These are phyloP conservation scores for Arthrobotrys pseudoclavata DNA, from an alignment of 2,329 filamentous ascomycete species.

Conservation along the genomic window DNA sequence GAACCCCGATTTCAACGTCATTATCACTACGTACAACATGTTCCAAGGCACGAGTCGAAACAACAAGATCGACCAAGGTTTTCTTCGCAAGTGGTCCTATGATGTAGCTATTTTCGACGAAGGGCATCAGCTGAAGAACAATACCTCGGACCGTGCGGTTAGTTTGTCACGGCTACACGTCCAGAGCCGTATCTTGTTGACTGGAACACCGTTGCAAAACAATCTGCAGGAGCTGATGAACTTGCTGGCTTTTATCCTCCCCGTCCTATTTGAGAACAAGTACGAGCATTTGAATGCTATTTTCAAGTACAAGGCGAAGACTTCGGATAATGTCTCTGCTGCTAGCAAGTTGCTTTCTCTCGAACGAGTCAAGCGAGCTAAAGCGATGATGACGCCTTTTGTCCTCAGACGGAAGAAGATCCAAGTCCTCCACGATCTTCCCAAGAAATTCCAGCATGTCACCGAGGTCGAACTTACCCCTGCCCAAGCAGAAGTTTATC, in stretches of 20 bases:
- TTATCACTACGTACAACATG: slow-evolving; percentile 80
- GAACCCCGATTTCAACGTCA: slow-evolving; percentile 77
- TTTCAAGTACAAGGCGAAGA: slow-evolving; percentile 91
- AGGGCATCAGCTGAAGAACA: slow-evolving; percentile 92
- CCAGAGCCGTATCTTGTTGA: slow-evolving; percentile 86
- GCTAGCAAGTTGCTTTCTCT: slow-evolving; percentile 87
- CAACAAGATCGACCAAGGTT: slow-evolving; percentile 73
- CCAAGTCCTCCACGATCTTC: slow-evolving; percentile 86
- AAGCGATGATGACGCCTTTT: slow-evolving; percentile 94
- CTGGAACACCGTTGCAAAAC: slow-evolving; percentile 92
- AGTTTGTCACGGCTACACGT: slow-evolving; percentile 82
- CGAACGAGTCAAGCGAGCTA: slow-evolving; percentile 86
- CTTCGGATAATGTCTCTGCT: slow-evolving; percentile 78
- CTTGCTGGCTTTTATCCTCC: slow-evolving; percentile 93
- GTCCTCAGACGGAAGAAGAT: slow-evolving; percentile 93
- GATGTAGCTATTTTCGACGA: slow-evolving; percentile 86
- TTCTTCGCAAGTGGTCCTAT: slow-evolving; percentile 73
- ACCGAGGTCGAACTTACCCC: slow-evolving; percentile 84
- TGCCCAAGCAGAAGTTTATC: slow-evolving; percentile 80
- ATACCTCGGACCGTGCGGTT: slow-evolving; percentile 83
- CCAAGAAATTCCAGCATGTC: slow-evolving; percentile 81
- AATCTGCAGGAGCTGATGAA: slow-evolving; percentile 93
- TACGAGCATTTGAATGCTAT: slow-evolving; percentile 85
- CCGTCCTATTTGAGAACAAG: slow-evolving; percentile 81
- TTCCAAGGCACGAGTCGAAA: slow-evolving; percentile 67